These are phyloP conservation scores for Zizania latifolia DNA, from an alignment of 176 grass and related monocot genomes.

Conservation along the genomic window DNA sequence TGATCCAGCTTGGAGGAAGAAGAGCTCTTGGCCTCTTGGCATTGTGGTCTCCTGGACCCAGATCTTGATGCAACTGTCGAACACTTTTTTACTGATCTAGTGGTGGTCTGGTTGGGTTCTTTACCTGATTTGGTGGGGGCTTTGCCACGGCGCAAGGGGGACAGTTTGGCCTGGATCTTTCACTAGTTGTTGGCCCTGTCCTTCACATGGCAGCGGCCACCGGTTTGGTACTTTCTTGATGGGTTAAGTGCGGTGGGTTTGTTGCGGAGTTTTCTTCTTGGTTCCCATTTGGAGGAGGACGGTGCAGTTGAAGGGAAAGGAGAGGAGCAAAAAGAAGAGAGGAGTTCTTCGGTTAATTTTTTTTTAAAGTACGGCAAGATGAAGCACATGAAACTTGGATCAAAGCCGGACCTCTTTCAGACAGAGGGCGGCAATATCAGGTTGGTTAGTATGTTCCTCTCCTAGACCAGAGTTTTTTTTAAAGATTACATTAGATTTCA, in stretches of 20 bases:
- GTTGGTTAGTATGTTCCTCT: constrained; percentile 41
- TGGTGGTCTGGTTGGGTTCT: constrained; percentile 16
- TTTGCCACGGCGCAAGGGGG: constrained; percentile 39
- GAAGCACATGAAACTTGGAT: constrained; percentile 99
- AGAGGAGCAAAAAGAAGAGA: neutral
- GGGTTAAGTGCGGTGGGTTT: constrained; percentile 51
- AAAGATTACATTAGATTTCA: constrained; percentile 5
- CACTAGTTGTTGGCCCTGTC: constrained; percentile 44
- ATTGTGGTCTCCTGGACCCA: constrained; percentile 34
- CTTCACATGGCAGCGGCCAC: constrained; percentile 33
- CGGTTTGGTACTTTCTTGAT: constrained; percentile 49
- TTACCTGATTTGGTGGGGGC: constrained; percentile 45
- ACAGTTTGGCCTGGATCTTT: constrained; percentile 41
- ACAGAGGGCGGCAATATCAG: constrained; percentile 66
- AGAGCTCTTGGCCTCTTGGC: constrained; percentile 35
- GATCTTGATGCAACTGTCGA: constrained; percentile 46
- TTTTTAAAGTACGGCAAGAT: constrained; percentile 39
- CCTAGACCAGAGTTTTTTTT: neutral
- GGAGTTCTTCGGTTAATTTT: neutral
- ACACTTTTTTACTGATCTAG: constrained; percentile 51
- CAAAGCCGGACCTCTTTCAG: constrained; percentile 88
- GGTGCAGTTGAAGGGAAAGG: constrained; percentile 19
- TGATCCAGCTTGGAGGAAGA: constrained; percentile 39
- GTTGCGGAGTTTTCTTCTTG: constrained; percentile 36
- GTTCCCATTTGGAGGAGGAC: constrained; percentile 14